A percentile compares a stretch with the other conserved stretches of the same genome.
Evolutionary conservation across 306 rosid species (phyloP).

Genomic region (Sphenostylis stenocarpa): DNA sequence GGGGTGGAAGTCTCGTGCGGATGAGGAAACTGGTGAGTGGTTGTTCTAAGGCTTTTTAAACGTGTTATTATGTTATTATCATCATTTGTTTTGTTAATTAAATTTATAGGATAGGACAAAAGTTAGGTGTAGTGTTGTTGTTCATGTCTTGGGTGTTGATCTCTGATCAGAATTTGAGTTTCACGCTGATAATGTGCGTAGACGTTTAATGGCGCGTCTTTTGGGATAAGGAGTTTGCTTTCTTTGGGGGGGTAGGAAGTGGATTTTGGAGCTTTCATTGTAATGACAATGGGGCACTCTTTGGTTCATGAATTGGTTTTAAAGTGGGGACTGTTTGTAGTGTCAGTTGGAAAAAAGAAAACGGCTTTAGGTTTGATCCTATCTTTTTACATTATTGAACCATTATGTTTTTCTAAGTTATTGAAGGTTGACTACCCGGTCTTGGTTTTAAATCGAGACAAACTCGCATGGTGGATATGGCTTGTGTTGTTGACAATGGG

Average conservation of each 20-base stretch:
- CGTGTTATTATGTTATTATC: neutral
- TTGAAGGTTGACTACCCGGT: neutral
- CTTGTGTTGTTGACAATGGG: neutral
- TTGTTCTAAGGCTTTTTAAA: neutral
- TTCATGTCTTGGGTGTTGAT: neutral
- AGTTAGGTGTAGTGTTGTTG: neutral
- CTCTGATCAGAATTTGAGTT: neutral
- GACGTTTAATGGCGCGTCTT: neutral
- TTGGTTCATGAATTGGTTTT: neutral
- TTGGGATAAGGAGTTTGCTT: neutral
- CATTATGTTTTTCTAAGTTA: neutral
- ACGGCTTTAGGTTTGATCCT: neutral
- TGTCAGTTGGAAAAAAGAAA: neutral
- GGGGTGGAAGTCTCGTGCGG: constrained; percentile 86
- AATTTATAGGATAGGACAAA: constrained; percentile 4
- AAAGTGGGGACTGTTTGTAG: neutral
- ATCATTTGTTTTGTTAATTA: neutral
- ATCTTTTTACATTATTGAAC: neutral
- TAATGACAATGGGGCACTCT: neutral
- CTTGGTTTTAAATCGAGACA: neutral
- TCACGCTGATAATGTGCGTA: neutral
- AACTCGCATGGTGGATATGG: neutral
- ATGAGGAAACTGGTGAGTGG: constrained; percentile 76
- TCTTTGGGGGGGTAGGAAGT: constrained; percentile 3
- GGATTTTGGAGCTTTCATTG: constrained; percentile 12